phyloP scores from a whole-genome alignment of 2,329 filamentous ascomycete genomes.

The Sphaerulina vaccinii region DNA sequence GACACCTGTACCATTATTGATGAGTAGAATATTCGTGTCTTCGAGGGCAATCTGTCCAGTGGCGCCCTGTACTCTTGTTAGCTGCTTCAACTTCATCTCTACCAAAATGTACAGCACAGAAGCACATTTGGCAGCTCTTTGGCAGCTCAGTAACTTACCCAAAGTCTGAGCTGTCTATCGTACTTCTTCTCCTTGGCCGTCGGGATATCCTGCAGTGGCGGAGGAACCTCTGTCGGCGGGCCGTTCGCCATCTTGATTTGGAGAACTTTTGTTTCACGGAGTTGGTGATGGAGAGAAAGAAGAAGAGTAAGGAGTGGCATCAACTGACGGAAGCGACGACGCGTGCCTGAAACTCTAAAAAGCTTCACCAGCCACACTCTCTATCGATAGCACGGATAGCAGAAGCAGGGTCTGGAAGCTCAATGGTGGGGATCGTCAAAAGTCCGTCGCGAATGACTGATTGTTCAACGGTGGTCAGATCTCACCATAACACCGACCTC shows the following conservation, averaged over 20 bases:
- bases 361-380: not conserved
- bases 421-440: not conserved
- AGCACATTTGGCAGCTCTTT: not conserved
- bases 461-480: not conserved
- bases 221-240: conserved; percentile 39
- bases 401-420: no score
- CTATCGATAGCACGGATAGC: not conserved
- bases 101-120: not conserved
- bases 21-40: conserved; percentile 81
- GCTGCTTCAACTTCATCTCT: not conserved
- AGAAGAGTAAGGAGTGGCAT: no score
- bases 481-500: not conserved
- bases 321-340: not conserved
- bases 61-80: conserved; percentile 56
- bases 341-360: conserved; percentile 8
- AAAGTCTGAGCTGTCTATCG: conserved; percentile 89
- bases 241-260: conserved; percentile 24
- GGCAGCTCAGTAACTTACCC: conserved; percentile 46
- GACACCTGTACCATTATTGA: conserved; percentile 84
- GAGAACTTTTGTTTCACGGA: conserved; percentile 4
- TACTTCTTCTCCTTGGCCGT: conserved; percentile 68
- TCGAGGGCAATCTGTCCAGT: conserved; percentile 88
- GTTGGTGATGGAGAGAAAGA: not conserved
- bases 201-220: conserved; percentile 50
- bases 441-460: no score